These are phyloP conservation scores for Helicocarpus griseus DNA, from an alignment of 2,329 filamentous ascomycete genomes.

Conservation along the genomic window DNA sequence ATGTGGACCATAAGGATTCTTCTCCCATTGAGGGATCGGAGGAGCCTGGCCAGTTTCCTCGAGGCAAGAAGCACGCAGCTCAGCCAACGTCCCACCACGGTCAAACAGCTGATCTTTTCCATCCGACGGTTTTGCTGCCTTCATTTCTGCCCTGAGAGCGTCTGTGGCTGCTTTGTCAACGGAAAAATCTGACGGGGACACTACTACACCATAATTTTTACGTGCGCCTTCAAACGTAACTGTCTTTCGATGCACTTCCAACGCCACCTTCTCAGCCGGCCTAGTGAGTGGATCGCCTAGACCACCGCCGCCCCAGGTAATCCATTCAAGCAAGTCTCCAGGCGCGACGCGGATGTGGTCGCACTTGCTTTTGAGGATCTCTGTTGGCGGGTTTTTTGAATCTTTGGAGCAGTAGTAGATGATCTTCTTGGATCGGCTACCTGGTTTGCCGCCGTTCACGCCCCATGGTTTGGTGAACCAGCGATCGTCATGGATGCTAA, in stretches of 20 bases:
- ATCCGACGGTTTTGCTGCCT: constrained; percentile 14
- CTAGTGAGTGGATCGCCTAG: constrained; percentile 39
- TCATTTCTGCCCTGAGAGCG: constrained; percentile 25
- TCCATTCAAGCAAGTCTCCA: constrained; percentile 41
- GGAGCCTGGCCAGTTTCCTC: constrained; percentile 36
- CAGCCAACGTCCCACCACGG: constrained; percentile 34
- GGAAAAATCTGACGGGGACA: constrained; percentile 23
- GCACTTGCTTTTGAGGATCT: constrained; percentile 37
- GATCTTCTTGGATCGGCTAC: constrained; percentile 34
- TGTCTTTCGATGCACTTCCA: constrained; percentile 37
- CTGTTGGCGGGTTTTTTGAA: constrained; percentile 20
- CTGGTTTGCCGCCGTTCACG: constrained; percentile 38
- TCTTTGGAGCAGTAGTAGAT: constrained; percentile 34
- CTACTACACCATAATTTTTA: constrained; percentile 38
- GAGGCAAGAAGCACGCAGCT: constrained; percentile 27
- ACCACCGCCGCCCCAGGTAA: constrained; percentile 43
- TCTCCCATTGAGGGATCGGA: constrained; percentile 37
- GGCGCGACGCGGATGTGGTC: constrained; percentile 39
- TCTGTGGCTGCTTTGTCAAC: constrained; percentile 30
- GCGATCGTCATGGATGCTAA: constrained; percentile 40
- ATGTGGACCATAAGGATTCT: constrained; percentile 38
- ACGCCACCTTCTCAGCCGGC: constrained; percentile 34
- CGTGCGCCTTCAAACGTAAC: constrained; percentile 36
- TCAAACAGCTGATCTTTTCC: constrained; percentile 27
- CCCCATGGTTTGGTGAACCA: constrained; percentile 44